phyloP scores from a whole-genome alignment of 441 rosid species.

The Euphorbia corollata region DNA sequence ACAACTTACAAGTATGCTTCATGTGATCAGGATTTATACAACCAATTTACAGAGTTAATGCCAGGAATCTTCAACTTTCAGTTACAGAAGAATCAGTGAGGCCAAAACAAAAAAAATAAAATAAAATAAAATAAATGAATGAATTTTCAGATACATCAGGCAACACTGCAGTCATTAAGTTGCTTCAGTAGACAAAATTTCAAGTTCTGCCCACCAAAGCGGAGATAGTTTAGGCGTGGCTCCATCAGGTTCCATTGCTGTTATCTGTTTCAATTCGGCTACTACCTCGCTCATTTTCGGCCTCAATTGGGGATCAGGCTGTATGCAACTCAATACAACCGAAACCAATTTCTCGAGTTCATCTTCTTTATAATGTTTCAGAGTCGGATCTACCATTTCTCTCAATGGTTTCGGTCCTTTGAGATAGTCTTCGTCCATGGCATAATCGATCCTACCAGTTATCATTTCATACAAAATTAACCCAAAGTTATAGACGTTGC shows the following conservation, averaged over 20 bases:
- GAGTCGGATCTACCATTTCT: constrained; percentile 60
- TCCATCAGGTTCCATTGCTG: constrained; percentile 56
- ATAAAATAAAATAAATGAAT: constrained; percentile 6
- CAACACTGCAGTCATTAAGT: constrained; percentile 27
- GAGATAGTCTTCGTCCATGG: constrained; percentile 32
- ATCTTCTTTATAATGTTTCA: constrained; percentile 46
- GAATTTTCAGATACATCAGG: constrained; percentile 5
- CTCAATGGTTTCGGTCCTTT: constrained; percentile 33
- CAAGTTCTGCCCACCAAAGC: constrained; percentile 96
- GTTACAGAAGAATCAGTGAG: background rate
- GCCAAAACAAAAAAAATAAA: too few relatives aligned
- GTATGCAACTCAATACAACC: constrained; percentile 57
- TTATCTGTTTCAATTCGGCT: constrained; percentile 58
- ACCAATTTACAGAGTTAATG: constrained; percentile 10
- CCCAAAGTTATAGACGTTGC: constrained; percentile 62
- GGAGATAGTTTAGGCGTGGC: constrained; percentile 74
- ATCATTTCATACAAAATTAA: constrained; percentile 62
- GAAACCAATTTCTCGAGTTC: constrained; percentile 44
- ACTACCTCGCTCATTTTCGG: constrained; percentile 51
- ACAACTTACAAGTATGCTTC: constrained; percentile 3
- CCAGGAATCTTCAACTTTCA: constrained; percentile 6
- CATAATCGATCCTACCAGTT: constrained; percentile 53
- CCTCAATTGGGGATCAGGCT: constrained; percentile 49
- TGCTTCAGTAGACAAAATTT: constrained; percentile 55
- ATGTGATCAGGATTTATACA: constrained; percentile 4